These are phyloP conservation scores for Cyphellophora europaea DNA, from an alignment of 2,329 filamentous ascomycete species.

Conservation along the genomic window DNA sequence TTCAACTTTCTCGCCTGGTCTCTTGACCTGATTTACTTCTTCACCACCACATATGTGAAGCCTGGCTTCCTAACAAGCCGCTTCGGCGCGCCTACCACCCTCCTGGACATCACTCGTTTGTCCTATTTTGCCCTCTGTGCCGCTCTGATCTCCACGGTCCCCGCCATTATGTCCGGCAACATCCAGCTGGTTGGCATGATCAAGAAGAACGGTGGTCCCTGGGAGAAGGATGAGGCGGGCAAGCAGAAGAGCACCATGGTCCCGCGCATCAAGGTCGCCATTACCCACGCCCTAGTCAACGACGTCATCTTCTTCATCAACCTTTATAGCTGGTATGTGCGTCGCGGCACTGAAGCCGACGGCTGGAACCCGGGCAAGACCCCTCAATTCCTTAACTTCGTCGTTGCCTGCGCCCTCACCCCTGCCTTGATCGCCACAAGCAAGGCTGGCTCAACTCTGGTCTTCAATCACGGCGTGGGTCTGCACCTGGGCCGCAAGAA, in stretches of 20 bases:
- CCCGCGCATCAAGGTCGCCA: conserved; percentile 18
- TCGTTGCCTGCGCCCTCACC: conserved; percentile 13
- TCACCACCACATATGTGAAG: conserved; percentile 15
- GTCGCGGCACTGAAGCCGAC: conserved; percentile 15
- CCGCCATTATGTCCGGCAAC: conserved; percentile 20
- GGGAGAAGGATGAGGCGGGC: conserved; percentile 17
- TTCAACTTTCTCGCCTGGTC: conserved; percentile 19
- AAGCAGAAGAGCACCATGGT: conserved; percentile 19
- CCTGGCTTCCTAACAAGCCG: conserved; percentile 18
- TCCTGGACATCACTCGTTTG: conserved; percentile 18
- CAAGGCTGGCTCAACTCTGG: conserved; percentile 17
- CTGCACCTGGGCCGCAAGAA: conserved; percentile 19
- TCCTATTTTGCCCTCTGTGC: conserved; percentile 18
- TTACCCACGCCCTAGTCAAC: conserved; percentile 18
- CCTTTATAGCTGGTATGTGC: conserved; percentile 17
- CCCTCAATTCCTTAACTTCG: conserved; percentile 14
- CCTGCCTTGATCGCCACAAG: conserved; percentile 11
- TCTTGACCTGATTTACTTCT: conserved; percentile 18
- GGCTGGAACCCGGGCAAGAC: conserved; percentile 13
- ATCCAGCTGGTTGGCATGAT: conserved; percentile 19
- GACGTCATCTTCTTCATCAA: conserved; percentile 17
- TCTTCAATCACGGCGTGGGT: conserved; percentile 19
- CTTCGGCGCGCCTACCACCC: conserved; percentile 12
- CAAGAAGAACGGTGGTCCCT: conserved; percentile 19
- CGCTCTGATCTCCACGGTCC: conserved; percentile 17